Conservation (phyloP, 371 early-diverging fungal genomes). For the Saksenaea oblongispora region DNA sequence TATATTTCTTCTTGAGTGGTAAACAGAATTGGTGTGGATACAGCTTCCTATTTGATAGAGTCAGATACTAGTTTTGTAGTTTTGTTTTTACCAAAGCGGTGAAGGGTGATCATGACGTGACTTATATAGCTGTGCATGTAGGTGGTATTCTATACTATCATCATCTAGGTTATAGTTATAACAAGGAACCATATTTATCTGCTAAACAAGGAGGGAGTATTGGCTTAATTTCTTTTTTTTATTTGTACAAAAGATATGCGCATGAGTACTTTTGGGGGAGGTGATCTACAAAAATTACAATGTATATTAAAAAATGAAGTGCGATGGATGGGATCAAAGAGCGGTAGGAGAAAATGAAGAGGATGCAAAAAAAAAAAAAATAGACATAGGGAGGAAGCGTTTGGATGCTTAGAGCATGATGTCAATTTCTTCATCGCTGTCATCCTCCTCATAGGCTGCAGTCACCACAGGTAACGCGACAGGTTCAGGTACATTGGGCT, state of each 20-base stretch:
- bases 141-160: no score
- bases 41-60: no score
- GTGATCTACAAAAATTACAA: constrained; percentile 6
- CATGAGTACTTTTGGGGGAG: constrained; percentile 1
- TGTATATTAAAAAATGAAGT: neutral
- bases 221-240: neutral
- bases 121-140: no score
- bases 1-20: neutral
- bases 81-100: no score
- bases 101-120: no score
- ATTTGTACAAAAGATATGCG: constrained; percentile 3
- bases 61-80: no score
- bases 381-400: neutral
- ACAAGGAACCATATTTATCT: no score
- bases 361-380: neutral
- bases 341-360: neutral
- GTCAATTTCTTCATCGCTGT: constrained; percentile 33
- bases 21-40: no score
- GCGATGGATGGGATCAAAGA: neutral
- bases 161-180: no score
- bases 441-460: neutral
- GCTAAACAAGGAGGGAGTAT: neutral
- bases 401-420: constrained; percentile 20
- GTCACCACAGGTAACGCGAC: constrained; percentile 4
- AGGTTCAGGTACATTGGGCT: constrained; percentile 11